Conservation (phyloP, 441 rosid genomes). For the Pelargonium citronellum region DNA sequence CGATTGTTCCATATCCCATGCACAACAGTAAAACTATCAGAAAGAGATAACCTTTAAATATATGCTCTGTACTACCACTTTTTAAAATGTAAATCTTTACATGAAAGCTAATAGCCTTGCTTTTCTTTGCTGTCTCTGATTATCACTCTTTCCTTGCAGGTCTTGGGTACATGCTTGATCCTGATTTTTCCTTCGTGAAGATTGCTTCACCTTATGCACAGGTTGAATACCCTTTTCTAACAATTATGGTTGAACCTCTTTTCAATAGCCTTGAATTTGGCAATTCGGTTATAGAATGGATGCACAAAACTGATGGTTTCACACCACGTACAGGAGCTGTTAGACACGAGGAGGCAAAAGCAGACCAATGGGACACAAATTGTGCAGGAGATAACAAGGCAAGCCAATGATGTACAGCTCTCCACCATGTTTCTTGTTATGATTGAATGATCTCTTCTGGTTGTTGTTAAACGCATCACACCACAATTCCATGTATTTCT, state of each 20-base stretch:
- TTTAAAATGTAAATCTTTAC: no score
- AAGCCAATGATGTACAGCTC: background rate
- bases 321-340: conserved; percentile 19
- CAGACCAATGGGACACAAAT: conserved; percentile 19
- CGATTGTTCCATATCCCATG: no score
- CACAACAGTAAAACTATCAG: no score
- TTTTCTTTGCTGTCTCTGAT: background rate
- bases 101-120: no score
- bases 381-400: conserved; percentile 12
- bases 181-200: conserved; percentile 23
- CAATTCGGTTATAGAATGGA: no score
- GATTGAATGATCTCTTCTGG: no score
- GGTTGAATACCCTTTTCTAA: conserved; percentile 5
- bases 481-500: no score
- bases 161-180: conserved; percentile 25
- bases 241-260: no score
- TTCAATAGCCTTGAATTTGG: no score
- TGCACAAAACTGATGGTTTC: background rate
- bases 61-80: no score
- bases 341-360: conserved; percentile 18
- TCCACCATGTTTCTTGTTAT: background rate
- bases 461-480: no score
- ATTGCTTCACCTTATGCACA: conserved; percentile 30
- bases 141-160: conserved; percentile 13
- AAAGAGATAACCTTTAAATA: no score